Percentiles rank a stretch among this genome's conserved stretches.
Evolutionary conservation across 1,284 basidiomycete genomes (phyloP).

Genomic region (Pseudozyma tsukubaensis): DNA sequence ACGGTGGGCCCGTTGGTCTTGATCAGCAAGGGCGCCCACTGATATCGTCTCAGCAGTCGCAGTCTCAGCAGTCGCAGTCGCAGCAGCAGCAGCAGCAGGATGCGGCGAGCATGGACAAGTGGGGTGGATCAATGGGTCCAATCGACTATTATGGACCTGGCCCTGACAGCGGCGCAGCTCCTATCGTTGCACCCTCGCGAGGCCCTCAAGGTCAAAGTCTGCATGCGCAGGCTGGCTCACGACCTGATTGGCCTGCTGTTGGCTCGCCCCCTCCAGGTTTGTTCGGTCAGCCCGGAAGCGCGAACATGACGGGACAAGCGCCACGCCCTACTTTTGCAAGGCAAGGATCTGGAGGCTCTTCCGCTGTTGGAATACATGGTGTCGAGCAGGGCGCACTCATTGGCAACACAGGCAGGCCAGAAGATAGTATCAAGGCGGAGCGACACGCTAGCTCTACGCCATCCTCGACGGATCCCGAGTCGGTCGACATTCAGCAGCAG

Average conservation of each 20-base stretch:
- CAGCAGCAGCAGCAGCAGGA: slow-evolving; percentile 18
- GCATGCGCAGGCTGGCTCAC: slow-evolving; percentile 13
- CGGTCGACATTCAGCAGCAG: slow-evolving; percentile 15
- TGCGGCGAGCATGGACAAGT: slow-evolving; percentile 39
- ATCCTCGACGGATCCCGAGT: slow-evolving; percentile 31
- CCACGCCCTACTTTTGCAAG: slow-evolving; percentile 37
- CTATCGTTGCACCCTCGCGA: slow-evolving; percentile 22
- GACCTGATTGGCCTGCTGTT: slow-evolving; percentile 53
- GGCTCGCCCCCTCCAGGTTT: slow-evolving; percentile 55
- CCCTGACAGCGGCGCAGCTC: slow-evolving; percentile 33
- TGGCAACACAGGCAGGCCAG: slow-evolving; percentile 18
- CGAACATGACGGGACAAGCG: not conserved
- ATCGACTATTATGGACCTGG: slow-evolving; percentile 59
- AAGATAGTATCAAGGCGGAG: slow-evolving; percentile 41
- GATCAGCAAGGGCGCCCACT: slow-evolving; percentile 8
- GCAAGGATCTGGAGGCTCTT: slow-evolving; percentile 38
- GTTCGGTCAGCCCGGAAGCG: slow-evolving; percentile 7
- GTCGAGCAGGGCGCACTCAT: slow-evolving; percentile 11
- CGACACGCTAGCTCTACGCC: slow-evolving; percentile 21
- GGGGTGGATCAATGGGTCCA: slow-evolving; percentile 56
- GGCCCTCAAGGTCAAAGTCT: slow-evolving; percentile 7
- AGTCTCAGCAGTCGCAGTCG: slow-evolving; percentile 9
- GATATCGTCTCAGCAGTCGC: no score
- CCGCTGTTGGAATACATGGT: slow-evolving; percentile 7
- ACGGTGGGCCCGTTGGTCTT: slow-evolving; percentile 9